phyloP scores from a whole-genome alignment of 306 rosid species.

The Quercus engelmannii region DNA sequence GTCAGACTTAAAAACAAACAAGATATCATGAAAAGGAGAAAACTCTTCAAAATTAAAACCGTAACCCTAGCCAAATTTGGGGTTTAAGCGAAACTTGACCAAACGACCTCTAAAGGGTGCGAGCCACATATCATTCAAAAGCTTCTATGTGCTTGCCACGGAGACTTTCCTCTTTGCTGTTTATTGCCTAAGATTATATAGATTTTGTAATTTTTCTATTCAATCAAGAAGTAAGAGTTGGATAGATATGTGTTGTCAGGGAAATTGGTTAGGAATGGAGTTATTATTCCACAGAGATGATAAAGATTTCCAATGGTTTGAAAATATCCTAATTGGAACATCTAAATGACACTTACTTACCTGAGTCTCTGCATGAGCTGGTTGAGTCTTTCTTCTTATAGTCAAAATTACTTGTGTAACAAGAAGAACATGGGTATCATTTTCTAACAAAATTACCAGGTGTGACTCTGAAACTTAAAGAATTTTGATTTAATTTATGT shows the following conservation, averaged over 20 bases:
- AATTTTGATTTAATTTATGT: background rate
- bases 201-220: constrained; percentile 4
- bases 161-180: constrained; percentile 6
- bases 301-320: background rate
- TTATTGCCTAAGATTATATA: background rate
- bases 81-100: too few relatives aligned
- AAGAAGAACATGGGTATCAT: background rate
- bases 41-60: too few relatives aligned
- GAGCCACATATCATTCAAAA: background rate
- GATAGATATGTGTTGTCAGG: background rate
- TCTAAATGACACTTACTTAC: background rate
- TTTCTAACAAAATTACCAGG: background rate
- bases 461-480: background rate
- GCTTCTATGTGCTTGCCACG: background rate
- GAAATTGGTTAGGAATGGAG: background rate
- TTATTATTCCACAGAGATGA: background rate
- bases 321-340: background rate
- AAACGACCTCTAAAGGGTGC: too few relatives aligned
- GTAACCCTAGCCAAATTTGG: too few relatives aligned
- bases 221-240: constrained; percentile 5
- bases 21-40: too few relatives aligned
- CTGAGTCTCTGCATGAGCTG: constrained; percentile 7
- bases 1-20: too few relatives aligned
- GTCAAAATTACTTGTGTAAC: background rate
- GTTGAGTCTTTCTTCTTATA: background rate